A percentile compares a stretch with the other conserved stretches of the same genome.
Evolutionary conservation across 495 filamentous ascomycete species (phyloP).

Genomic region (Penicillium taxi): DNA sequence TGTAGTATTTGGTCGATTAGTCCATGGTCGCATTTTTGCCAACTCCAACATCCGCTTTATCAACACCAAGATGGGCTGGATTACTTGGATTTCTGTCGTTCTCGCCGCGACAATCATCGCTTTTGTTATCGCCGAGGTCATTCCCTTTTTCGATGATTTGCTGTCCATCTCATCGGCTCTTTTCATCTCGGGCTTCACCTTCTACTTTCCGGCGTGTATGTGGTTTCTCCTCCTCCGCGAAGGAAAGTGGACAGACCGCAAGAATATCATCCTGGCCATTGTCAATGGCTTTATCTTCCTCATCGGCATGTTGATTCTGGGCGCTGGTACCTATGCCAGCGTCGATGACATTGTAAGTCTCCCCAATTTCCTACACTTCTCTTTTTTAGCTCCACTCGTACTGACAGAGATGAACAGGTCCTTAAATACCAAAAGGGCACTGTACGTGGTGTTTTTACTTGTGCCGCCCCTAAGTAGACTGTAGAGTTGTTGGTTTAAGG

Average conservation of each 20-base stretch:
- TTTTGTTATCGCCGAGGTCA: slow-evolving; percentile 60
- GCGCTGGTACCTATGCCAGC: slow-evolving; percentile 49
- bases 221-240: slow-evolving; percentile 52
- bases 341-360: slow-evolving; percentile 53
- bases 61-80: slow-evolving; percentile 50
- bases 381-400: neutral
- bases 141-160: slow-evolving; percentile 60
- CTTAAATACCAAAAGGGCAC: slow-evolving; percentile 34
- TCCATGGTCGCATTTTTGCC: slow-evolving; percentile 51
- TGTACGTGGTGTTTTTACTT: slow-evolving; percentile 44
- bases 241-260: slow-evolving; percentile 30
- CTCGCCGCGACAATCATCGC: slow-evolving; percentile 49
- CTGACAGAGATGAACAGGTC: slow-evolving; percentile 19
- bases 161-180: slow-evolving; percentile 48
- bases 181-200: slow-evolving; percentile 26
- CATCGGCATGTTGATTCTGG: slow-evolving; percentile 44
- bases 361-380: neutral
- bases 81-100: slow-evolving; percentile 50
- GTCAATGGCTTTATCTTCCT: slow-evolving; percentile 18
- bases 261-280: slow-evolving; percentile 18
- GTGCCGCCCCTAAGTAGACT: slow-evolving; percentile 19
- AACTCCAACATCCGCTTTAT: slow-evolving; percentile 49
- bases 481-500: no score
- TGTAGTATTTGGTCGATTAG: slow-evolving; percentile 51
- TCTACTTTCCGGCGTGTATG: slow-evolving; percentile 44